Percentiles rank a stretch among this genome's conserved stretches.
These are phyloP conservation scores for Saksenaea oblongispora DNA, from an alignment of 371 early-diverging fungal genomes.

Conservation along the genomic window DNA sequence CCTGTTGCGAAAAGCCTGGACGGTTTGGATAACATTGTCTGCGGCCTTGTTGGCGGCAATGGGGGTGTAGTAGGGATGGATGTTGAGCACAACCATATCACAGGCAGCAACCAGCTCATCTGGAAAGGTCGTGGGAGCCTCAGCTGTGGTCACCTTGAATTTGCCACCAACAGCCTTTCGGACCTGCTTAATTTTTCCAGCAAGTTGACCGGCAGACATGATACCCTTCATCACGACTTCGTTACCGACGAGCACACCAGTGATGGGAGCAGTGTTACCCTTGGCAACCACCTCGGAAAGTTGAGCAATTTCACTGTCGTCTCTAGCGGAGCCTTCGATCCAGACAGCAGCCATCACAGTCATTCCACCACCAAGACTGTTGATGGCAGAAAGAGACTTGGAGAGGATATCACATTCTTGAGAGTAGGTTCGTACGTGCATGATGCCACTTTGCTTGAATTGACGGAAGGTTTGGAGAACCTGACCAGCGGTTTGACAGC, in stretches of 20 bases:
- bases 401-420: constrained; percentile 47
- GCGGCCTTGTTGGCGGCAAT: constrained; percentile 33
- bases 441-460: constrained; percentile 37
- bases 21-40: constrained; percentile 30
- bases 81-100: constrained; percentile 54
- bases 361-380: constrained; percentile 32
- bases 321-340: constrained; percentile 35
- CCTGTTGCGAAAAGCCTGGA: constrained; percentile 39
- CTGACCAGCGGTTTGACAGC: constrained; percentile 31
- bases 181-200: constrained; percentile 42
- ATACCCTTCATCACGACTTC: constrained; percentile 32
- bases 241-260: constrained; percentile 46
- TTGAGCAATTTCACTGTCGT: constrained; percentile 30
- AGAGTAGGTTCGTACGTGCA: constrained; percentile 45
- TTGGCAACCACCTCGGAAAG: constrained; percentile 15
- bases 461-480: constrained; percentile 20
- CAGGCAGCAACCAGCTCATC: constrained; percentile 34
- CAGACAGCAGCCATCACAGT: constrained; percentile 45
- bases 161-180: constrained; percentile 30
- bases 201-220: constrained; percentile 24
- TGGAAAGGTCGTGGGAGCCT: constrained; percentile 38
- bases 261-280: constrained; percentile 18
- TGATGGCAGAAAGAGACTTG: constrained; percentile 35
- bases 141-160: constrained; percentile 56
- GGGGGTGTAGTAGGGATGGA: constrained; percentile 60